These are phyloP conservation scores for Gossypium longicalyx DNA, from an alignment of 345 rosid species.

Conservation along the genomic window DNA sequence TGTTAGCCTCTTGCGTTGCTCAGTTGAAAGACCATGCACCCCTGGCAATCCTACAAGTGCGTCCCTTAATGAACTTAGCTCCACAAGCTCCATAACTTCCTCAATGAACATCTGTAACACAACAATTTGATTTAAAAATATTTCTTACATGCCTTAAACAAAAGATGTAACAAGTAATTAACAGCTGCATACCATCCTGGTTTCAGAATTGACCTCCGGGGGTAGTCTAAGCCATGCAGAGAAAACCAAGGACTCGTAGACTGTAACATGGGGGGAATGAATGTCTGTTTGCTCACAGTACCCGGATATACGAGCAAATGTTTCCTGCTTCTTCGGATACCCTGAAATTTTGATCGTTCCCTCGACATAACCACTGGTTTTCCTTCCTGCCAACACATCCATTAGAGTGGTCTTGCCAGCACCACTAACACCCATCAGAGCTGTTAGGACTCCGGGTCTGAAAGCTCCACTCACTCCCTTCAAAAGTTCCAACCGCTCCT, in stretches of 20 bases:
- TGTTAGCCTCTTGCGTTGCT: constrained; percentile 65
- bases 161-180: background rate
- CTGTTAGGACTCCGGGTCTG: constrained; percentile 64
- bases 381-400: constrained; percentile 76
- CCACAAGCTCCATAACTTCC: constrained; percentile 75
- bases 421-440: constrained; percentile 70
- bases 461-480: constrained; percentile 65
- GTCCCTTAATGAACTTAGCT: constrained; percentile 44
- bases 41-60: constrained; percentile 64
- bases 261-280: constrained; percentile 66
- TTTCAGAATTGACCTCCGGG: constrained; percentile 50
- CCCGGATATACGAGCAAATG: constrained; percentile 64
- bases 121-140: constrained; percentile 4
- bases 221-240: constrained; percentile 68
- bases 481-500: constrained; percentile 50
- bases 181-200: constrained; percentile 44
- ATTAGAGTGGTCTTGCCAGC: constrained; percentile 72
- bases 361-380: constrained; percentile 60
- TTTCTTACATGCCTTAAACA: background rate
- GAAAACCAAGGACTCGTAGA: constrained; percentile 52
- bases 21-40: constrained; percentile 53
- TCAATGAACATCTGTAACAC: constrained; percentile 53
- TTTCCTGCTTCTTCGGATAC: constrained; percentile 62
- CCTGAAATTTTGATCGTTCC: constrained; percentile 57
- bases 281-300: constrained; percentile 73